Conservation (phyloP, 2,329 filamentous ascomycete species). For the Epichloe uncinata region DNA sequence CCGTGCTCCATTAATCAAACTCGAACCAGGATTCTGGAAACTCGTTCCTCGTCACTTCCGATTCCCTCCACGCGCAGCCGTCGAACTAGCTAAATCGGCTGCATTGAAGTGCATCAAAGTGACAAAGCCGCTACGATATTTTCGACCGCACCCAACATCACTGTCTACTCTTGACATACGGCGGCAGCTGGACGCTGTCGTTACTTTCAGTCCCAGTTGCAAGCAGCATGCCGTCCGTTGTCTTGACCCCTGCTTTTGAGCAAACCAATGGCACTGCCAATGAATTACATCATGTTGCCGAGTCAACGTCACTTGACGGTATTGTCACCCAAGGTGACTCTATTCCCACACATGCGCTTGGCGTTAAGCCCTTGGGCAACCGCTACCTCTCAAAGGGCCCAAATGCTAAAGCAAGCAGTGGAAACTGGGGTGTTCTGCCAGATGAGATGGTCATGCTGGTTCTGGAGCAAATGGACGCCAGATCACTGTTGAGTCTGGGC, state of each 20-base stretch:
- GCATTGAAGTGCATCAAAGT: background rate
- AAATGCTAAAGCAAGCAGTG: constrained; percentile 55
- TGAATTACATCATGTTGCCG: background rate
- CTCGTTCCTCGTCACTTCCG: background rate
- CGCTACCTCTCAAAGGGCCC: constrained; percentile 50
- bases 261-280: background rate
- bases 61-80: background rate
- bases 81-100: background rate
- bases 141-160: background rate
- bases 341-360: constrained; percentile 68
- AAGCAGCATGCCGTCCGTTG: constrained; percentile 3
- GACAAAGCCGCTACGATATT: background rate
- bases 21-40: background rate
- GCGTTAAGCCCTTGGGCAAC: constrained; percentile 80
- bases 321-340: constrained; percentile 21
- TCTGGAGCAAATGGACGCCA: constrained; percentile 59
- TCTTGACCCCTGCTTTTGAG: background rate
- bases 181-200: background rate
- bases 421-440: constrained; percentile 53
- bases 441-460: constrained; percentile 70
- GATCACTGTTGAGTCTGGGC: constrained; percentile 51
- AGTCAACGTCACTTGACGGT: background rate
- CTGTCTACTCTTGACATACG: background rate
- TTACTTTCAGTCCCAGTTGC: background rate
- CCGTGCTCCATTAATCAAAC: too few relatives aligned